These are phyloP conservation scores for Naganishia onofrii DNA, from an alignment of 768 basidiomycete genomes.

Conservation along the genomic window DNA sequence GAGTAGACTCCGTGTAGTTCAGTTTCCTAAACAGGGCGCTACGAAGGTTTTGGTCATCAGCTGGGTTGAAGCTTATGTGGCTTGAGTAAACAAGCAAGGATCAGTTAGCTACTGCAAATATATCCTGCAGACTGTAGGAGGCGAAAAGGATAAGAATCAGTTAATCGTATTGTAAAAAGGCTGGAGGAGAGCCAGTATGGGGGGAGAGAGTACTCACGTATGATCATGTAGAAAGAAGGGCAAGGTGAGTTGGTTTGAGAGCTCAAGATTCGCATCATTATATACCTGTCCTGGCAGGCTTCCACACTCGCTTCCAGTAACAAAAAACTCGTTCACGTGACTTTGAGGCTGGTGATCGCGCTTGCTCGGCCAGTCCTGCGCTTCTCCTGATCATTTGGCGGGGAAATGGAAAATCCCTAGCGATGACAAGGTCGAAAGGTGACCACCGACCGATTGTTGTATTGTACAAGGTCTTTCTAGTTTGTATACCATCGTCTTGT, in stretches of 20 bases:
- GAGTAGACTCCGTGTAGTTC: conserved; percentile 31
- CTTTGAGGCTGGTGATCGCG: neutral
- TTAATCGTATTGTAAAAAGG: conserved; percentile 1
- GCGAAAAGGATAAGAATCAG: conserved; percentile 6
- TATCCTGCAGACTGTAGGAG: conserved; percentile 36
- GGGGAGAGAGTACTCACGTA: conserved; percentile 34
- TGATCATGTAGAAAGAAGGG: conserved; percentile 32
- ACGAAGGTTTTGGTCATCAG: conserved; percentile 36
- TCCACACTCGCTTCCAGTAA: neutral
- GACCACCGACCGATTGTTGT: too few species aligned
- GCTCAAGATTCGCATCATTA: neutral
- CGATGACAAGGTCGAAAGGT: conserved; percentile 4
- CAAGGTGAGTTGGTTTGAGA: neutral
- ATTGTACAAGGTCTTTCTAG: neutral
- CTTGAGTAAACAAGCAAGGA: conserved; percentile 37
- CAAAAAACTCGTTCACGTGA: conserved; percentile 17
- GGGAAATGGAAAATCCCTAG: conserved; percentile 6
- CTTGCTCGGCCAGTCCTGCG: neutral
- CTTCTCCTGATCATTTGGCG: too few species aligned
- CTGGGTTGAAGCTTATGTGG: conserved; percentile 36
- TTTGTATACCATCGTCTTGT: neutral
- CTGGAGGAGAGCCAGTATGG: neutral
- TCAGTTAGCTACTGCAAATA: conserved; percentile 38
- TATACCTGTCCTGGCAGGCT: conserved; percentile 13
- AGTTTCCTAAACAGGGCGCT: conserved; percentile 28